Percentiles rank a stretch among this genome's conserved stretches.
phyloP scores from a whole-genome alignment of 768 basidiomycete species.

The Boletus tylopilopsis region DNA sequence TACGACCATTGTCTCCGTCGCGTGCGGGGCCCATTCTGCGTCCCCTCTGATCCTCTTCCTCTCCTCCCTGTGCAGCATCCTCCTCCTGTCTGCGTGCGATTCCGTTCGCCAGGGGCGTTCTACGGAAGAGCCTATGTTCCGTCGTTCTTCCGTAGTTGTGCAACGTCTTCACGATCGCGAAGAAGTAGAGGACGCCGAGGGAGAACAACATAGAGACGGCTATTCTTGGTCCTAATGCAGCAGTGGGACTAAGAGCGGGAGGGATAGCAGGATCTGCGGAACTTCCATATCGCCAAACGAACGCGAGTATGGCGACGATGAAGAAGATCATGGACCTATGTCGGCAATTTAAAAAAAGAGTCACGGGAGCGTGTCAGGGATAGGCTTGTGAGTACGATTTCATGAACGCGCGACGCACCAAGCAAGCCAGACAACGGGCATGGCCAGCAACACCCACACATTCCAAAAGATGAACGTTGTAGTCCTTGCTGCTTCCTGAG shows the following conservation, averaged over 20 bases:
- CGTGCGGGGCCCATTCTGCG: neutral
- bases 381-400: neutral
- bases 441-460: conserved; percentile 63
- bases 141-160: conserved; percentile 46
- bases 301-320: conserved; percentile 57
- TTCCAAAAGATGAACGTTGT: conserved; percentile 55
- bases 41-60: conserved; percentile 3
- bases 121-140: neutral
- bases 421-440: conserved; percentile 68
- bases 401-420: conserved; percentile 39
- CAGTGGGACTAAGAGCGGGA: conserved; percentile 33
- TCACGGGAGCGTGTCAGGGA: neutral
- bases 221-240: conserved; percentile 51
- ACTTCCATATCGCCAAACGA: conserved; percentile 62
- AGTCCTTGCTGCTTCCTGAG: conserved; percentile 54
- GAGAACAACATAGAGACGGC: conserved; percentile 50
- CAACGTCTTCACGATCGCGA: conserved; percentile 59
- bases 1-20: neutral
- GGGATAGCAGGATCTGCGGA: conserved; percentile 35
- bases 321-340: conserved; percentile 66
- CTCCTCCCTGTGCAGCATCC: neutral
- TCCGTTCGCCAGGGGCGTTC: neutral
- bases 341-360: neutral
- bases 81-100: neutral
- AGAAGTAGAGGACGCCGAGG: conserved; percentile 60